Percentiles rank a stretch among this genome's conserved stretches.
Evolutionary conservation across 306 rosid genomes (phyloP).

Genomic region (Trifolium dubium): DNA sequence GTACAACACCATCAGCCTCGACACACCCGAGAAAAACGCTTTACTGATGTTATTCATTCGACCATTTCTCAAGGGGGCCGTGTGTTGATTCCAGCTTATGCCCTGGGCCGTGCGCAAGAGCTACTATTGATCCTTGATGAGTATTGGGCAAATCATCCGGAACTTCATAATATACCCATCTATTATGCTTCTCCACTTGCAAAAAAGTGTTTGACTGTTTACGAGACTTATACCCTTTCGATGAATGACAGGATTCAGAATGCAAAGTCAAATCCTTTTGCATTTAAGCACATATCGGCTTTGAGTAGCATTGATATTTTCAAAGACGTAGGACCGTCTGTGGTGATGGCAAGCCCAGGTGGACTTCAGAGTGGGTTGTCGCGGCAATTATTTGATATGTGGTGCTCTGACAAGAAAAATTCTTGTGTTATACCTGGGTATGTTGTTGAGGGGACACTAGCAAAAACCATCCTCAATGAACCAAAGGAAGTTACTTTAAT

Average conservation of each 20-base stretch:
- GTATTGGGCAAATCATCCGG: constrained; percentile 93
- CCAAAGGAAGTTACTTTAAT: constrained; percentile 93
- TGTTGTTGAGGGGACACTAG: constrained; percentile 92
- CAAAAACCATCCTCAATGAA: constrained; percentile 85
- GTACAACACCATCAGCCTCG: constrained; percentile 98
- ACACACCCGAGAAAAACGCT: constrained; percentile 80
- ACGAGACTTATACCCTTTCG: constrained; percentile 93
- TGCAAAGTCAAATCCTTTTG: background rate
- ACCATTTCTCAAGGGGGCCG: constrained; percentile 96
- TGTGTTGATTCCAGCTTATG: constrained; percentile 86
- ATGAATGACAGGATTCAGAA: constrained; percentile 73
- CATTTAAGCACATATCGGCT: background rate
- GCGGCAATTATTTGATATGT: constrained; percentile 81
- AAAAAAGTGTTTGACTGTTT: constrained; percentile 83
- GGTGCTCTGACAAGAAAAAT: constrained; percentile 94
- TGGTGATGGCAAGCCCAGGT: constrained; percentile 95
- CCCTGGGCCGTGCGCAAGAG: constrained; percentile 97
- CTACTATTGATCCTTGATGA: constrained; percentile 94
- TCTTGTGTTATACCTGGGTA: constrained; percentile 85
- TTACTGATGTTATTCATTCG: constrained; percentile 88
- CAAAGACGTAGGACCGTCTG: constrained; percentile 87
- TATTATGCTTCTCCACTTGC: constrained; percentile 99
- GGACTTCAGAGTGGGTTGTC: constrained; percentile 93
- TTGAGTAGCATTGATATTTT: constrained; percentile 53
- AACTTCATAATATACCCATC: constrained; percentile 85